Base-by-base conservation (phyloP, 31 red algal species). In the Endocladia muricata region DNA sequence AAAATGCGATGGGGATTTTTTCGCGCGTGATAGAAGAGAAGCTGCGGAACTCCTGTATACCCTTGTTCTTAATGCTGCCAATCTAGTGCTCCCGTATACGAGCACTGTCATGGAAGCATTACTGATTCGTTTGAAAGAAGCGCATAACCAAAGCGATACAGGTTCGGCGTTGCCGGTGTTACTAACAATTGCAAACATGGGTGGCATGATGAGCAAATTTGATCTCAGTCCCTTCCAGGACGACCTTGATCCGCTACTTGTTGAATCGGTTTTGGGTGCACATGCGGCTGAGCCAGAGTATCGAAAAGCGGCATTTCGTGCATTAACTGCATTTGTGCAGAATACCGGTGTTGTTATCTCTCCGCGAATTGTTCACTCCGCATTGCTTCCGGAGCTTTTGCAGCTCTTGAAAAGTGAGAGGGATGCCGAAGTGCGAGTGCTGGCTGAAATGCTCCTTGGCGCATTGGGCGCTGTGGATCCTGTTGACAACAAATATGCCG, bases 391-490 rank as follows among this genome's bases (percentile, higher is more conserved):
- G 37, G 74, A 70, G 17, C 55, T 98, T 34, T 39, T 98, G 17
- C 72, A 85, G 30, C 47, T 77, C 0, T 57, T 94, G 19, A 76
- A 72, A 0, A 67, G 58, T 5, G 96, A 94, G 64, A 74, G 48
- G 25, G 83, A 98, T 62, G 33, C 57, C 30, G 38, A 42, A 21
- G 87, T 98, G 35, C 81, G 91, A 2, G 48, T 92, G 23, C 84
- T 84, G 30, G 82, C 90, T 28, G 81, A 88, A 49, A 70, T 85
- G 3, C 37, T 94, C 38, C 68, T 94, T 3, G 96, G 91, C 4
- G 88, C 91, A 23, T 51, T 98, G 3, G 96, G 96, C 0, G 96
- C 96, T 29, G 75, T 94, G 19, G 86, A 98, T 62, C 96, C 95
- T 33, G 77, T 80, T 23, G 79, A 93, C 8, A 43, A 78, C 52